A percentile compares a stretch with the other conserved stretches of the same genome.
phyloP scores from a whole-genome alignment of 805 yeast genomes.

The Suhomyces faveliae region DNA sequence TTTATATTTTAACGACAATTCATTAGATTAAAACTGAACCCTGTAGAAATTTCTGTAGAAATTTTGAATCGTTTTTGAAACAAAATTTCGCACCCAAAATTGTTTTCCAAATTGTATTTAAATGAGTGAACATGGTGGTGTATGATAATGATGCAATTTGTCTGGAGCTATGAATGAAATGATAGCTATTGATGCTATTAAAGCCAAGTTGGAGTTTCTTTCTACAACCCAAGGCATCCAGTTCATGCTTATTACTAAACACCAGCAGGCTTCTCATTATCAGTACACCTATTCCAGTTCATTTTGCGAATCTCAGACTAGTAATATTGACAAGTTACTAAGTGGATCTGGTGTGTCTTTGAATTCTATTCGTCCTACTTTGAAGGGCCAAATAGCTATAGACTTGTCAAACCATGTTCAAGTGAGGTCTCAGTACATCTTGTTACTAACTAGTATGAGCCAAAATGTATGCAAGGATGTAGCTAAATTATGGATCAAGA shows the following conservation, averaged over 20 bases:
- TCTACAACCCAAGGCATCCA: background rate
- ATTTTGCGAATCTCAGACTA: background rate
- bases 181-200: background rate
- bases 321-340: background rate
- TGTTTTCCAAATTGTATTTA: background rate
- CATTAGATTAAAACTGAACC: background rate
- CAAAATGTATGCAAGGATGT: conserved; percentile 51
- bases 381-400: background rate
- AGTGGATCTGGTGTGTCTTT: background rate
- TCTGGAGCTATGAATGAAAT: background rate
- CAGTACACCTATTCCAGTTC: background rate
- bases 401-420: background rate
- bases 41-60: background rate
- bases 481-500: conserved; percentile 66
- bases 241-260: background rate
- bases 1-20: background rate
- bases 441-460: conserved; percentile 18
- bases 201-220: background rate
- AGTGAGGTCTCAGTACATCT: conserved; percentile 15
- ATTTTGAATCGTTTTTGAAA: background rate
- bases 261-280: background rate
- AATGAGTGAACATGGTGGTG: background rate
- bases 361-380: conserved; percentile 1
- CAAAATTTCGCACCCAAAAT: background rate
- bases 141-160: background rate